Evolutionary conservation across 306 rosid genomes (phyloP), one percentile per base, ranked within the genome.

Genomic region (Trichosanthes truncata): DNA sequence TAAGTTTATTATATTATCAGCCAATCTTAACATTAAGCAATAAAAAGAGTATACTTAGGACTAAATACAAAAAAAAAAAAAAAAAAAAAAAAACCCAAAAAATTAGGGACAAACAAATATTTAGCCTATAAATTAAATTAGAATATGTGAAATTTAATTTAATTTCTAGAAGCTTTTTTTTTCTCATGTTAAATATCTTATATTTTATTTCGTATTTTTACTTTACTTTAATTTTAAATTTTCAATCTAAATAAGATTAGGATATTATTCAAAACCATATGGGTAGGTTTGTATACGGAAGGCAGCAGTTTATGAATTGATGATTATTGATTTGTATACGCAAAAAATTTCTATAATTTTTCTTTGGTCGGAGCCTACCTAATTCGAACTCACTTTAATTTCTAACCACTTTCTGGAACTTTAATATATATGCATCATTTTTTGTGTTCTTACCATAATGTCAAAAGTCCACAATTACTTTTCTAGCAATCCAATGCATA

Each of bases 381-480:
- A 76, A 20, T 45, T 63, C 80, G 41, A 45, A 52, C 41, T 25
- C 84, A 43, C 66, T 72, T 53, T 65, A 66, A 18, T 66, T 18
- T 29, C 63, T 78, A 83, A 86, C 85, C 26, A 79, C 82, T 80
- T 75, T 48, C 38, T 40, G 9, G 0, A 69, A 69, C 53, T 69
- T 41, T 67, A 67, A 66, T 66, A 35, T 67, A 8, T 67, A 7
- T 31, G 7, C 9, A 31, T 62, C 1, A 23, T 29, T 63, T 33
- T 63, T 67, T 40, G 13, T 36, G 26, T 36, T 67, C 26, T 67
- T 21, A 60, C 66, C 0, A 38, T 67, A 20, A 36, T 68, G 13
- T 40, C 45, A 40, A 4, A 68, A 68, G 6, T 3, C 15, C 14
- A 35, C 14, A n/a, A n/a, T 67, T 33, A 67, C 31, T 38, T 67